Percentiles rank a stretch among this genome's conserved stretches.
Evolutionary conservation across 768 basidiomycete species (phyloP).

Genomic region (Macrolepiota fuliginosa): DNA sequence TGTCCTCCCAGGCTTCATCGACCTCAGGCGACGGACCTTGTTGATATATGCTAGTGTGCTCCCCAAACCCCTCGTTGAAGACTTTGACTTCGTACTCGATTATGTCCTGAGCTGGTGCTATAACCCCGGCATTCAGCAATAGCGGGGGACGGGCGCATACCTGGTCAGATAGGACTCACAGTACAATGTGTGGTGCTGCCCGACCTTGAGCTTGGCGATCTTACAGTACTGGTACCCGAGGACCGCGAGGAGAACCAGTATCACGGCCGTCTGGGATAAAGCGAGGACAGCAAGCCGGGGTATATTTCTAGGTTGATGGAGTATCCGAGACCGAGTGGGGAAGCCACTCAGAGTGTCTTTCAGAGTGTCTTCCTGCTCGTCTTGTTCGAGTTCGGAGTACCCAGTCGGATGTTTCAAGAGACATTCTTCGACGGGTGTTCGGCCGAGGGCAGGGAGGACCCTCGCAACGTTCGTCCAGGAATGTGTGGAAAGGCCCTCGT

Average conservation of each 20-base stretch:
- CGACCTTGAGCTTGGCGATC: background rate
- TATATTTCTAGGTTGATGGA: background rate
- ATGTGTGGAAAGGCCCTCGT: too few species aligned
- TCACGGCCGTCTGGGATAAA: background rate
- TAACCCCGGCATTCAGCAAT: background rate
- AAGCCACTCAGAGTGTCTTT: too few species aligned
- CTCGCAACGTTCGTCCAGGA: too few species aligned
- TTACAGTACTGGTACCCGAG: background rate
- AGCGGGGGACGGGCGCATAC: too few species aligned
- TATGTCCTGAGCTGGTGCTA: background rate
- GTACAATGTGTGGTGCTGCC: background rate
- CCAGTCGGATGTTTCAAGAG: too few species aligned
- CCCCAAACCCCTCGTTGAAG: background rate
- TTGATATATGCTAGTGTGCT: background rate
- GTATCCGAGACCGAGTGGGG: background rate
- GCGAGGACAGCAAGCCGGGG: background rate
- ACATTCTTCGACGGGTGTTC: too few species aligned
- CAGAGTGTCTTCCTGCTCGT: too few species aligned
- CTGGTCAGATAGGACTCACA: background rate
- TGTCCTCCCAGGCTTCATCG: background rate
- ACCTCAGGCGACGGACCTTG: background rate
- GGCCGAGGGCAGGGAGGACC: too few species aligned
- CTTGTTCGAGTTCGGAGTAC: too few species aligned
- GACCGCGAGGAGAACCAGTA: background rate
- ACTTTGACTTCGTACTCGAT: background rate